These are phyloP conservation scores for grape (Vitis vinifera) DNA, from an alignment of 164 flowering plant species.

Conservation along the genomic window DNA sequence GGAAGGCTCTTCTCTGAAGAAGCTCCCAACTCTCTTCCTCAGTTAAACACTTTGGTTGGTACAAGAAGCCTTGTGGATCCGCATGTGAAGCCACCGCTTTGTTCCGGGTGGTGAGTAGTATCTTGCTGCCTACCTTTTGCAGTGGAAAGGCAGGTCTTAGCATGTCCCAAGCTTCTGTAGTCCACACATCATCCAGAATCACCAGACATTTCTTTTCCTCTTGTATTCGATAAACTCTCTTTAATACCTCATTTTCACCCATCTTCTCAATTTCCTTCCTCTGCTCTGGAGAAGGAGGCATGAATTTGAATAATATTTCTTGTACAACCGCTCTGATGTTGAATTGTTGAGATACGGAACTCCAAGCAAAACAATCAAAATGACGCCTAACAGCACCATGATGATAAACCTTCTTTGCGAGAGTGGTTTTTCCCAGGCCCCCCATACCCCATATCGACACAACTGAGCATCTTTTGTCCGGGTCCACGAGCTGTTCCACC, in stretches of 20 bases:
- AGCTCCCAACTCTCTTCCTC: constrained; percentile 30
- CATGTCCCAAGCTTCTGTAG: constrained; percentile 19
- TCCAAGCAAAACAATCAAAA: constrained; percentile 24
- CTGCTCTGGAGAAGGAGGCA: constrained; percentile 4
- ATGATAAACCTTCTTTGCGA: constrained; percentile 18
- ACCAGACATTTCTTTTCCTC: constrained; percentile 25
- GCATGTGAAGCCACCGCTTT: constrained; percentile 18
- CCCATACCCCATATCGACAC: constrained; percentile 24
- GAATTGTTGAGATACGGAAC: constrained; percentile 17
- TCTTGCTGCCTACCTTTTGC: constrained; percentile 10
- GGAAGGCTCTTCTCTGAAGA: too few relatives aligned
- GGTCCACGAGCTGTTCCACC: not conserved
- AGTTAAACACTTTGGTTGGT: constrained; percentile 2
- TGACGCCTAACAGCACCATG: not conserved
- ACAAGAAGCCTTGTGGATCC: constrained; percentile 5
- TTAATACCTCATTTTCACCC: not conserved
- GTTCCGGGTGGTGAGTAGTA: constrained; percentile 33
- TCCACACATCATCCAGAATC: constrained; percentile 45
- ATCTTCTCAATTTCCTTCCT: not conserved
- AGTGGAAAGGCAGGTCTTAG: constrained; percentile 15
- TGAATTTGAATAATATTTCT: constrained; percentile 4
- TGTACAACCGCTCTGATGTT: constrained; percentile 3
- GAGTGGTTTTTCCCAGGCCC: constrained; percentile 29
- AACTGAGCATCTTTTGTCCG: not conserved
- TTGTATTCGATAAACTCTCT: constrained; percentile 2